Base-by-base conservation (phyloP, 1,284 basidiomycete genomes). In the Irpex lacteus region DNA sequence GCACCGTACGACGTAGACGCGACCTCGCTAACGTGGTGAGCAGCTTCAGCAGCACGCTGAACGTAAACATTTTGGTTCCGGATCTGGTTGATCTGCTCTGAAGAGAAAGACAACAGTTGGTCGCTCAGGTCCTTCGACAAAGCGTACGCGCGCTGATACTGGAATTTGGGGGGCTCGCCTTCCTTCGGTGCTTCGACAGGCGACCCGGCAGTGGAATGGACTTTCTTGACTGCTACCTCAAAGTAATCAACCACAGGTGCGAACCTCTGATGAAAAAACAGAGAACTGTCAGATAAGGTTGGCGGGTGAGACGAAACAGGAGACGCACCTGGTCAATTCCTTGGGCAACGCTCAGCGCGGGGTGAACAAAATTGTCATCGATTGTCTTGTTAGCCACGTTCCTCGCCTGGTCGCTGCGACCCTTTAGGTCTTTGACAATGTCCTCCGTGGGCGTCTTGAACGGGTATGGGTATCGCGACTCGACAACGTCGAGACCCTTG, bases 401-500 rank as follows among this genome's bases (percentile, higher is more conserved):
- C 60, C 82, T 78, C 44, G 85, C 87, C 66, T 79, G 82, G 68
- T 88, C 81, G 60, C 80, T 82, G 62, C 78, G 78, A 65, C 85
- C 80, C 70, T 82, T 85, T 50, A 91, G 79, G 66, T 83, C 85
- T n/a, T 77, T 80, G 37, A 80, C 79, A 34, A 93, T 83, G 6
- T 92, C 89, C 70, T 89, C 88, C 2, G 90, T 86, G 67, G 85
- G 85, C 8, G 84, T 84, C 66, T 85, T 80, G 82, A 93, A 92
- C 4, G 90, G 85, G 73, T 88, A 90, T 9, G 91, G 91, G 72
- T 87, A 91, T 54, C 84, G 83, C 60, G 82, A 80, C 77, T 92
- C 82, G 60, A 92, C 87, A n/a, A 74, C 85, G 71, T 93, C 90
- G 59, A 92, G 80, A 26, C 85, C 88, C 77, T 85, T 87, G 81